A percentile compares a stretch with the other conserved stretches of the same genome.
These are phyloP conservation scores for Penicillium verhagenii DNA, from an alignment of 495 filamentous ascomycete species.

Conservation along the genomic window DNA sequence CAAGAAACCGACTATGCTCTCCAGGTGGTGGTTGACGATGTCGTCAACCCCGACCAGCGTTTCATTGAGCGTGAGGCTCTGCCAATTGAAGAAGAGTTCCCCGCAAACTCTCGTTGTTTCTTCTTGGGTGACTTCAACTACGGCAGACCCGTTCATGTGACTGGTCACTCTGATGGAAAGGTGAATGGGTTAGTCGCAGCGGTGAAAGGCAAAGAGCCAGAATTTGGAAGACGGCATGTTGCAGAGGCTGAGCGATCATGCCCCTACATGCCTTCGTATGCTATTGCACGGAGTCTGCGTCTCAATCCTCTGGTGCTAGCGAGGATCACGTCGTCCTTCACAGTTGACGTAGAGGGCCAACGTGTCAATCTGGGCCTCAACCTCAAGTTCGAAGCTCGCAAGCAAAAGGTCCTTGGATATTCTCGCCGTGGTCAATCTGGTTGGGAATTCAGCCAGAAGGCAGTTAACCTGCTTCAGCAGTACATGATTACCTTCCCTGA, in stretches of 20 bases:
- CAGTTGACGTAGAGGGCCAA: conserved; percentile 72
- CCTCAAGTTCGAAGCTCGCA: conserved; percentile 92
- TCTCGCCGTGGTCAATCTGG: conserved; percentile 78
- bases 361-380: conserved; percentile 91
- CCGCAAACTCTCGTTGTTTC: conserved; percentile 75
- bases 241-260: conserved; percentile 60
- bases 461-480: conserved; percentile 71
- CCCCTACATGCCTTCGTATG: conserved; percentile 81
- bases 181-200: conserved; percentile 73
- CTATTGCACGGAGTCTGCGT: conserved; percentile 75
- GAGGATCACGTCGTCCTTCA: conserved; percentile 93
- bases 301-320: conserved; percentile 86
- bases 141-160: conserved; percentile 82
- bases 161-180: conserved; percentile 68
- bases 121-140: conserved; percentile 97
- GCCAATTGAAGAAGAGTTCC: conserved; percentile 90
- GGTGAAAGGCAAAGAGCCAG: conserved; percentile 66
- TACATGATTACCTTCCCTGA: conserved; percentile 96
- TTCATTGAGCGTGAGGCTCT: conserved; percentile 86
- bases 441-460: conserved; percentile 93
- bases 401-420: conserved; percentile 95
- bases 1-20: conserved; percentile 90
- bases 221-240: conserved; percentile 77
- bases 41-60: conserved; percentile 86
- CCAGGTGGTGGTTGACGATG: conserved; percentile 85